A percentile compares a stretch with the other conserved stretches of the same genome.
Evolutionary conservation across 306 rosid species (phyloP).

Genomic region (Citrullus amarus): DNA sequence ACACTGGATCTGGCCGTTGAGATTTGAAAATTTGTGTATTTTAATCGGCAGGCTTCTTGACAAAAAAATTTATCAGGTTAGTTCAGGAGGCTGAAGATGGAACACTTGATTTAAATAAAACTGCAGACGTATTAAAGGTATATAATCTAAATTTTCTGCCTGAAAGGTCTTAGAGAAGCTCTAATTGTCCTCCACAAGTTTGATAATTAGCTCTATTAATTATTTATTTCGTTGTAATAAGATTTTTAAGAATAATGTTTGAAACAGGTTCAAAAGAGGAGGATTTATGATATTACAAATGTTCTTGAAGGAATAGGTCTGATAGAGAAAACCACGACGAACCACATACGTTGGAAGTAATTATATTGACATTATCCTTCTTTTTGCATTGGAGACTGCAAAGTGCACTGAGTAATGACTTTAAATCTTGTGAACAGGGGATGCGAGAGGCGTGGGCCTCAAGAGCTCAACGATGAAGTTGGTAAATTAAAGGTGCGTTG

Average conservation of each 20-base stretch:
- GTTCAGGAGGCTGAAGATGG: slow-evolving; percentile 56
- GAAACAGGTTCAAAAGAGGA: slow-evolving; percentile 66
- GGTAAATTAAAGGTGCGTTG: slow-evolving; percentile 28
- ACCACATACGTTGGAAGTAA: slow-evolving; percentile 80
- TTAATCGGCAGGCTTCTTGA: slow-evolving; percentile 56
- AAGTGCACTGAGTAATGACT: slow-evolving; percentile 1
- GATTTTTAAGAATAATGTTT: slow-evolving; percentile 7
- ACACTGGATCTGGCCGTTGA: slow-evolving; percentile 7
- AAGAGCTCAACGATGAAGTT: slow-evolving; percentile 34
- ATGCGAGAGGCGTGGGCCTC: slow-evolving; percentile 21
- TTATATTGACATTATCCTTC: background rate
- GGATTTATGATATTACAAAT: slow-evolving; percentile 81
- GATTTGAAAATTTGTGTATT: slow-evolving; percentile 1
- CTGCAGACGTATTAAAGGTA: slow-evolving; percentile 64
- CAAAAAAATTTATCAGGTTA: slow-evolving; percentile 60
- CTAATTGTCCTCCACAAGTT: background rate
- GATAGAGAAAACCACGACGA: slow-evolving; percentile 70
- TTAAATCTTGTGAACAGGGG: slow-evolving; percentile 33
- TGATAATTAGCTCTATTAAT: background rate
- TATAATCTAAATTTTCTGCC: background rate
- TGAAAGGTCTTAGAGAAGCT: background rate
- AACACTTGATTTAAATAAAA: slow-evolving; percentile 58
- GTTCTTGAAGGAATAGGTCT: slow-evolving; percentile 82
- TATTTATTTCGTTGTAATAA: background rate
- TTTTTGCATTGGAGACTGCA: background rate